Base-by-base conservation (phyloP, 495 filamentous ascomycete species). In the Aspergillus bertholletiae region DNA sequence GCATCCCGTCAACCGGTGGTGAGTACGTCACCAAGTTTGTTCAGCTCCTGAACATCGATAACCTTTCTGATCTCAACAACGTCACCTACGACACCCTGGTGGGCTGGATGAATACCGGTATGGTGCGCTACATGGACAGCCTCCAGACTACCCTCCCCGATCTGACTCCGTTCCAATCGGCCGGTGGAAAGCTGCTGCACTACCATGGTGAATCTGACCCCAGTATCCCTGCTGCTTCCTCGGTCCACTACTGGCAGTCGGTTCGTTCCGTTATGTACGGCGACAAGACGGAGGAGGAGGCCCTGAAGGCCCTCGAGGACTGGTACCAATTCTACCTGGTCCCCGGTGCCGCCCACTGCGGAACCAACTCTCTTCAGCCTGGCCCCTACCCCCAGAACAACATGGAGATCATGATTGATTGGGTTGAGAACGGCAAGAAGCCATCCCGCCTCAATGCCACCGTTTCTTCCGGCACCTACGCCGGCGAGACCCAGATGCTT, bases 201-300 rank as follows among this genome's bases (percentile, higher is more conserved):
- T 74, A 71, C 57, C 80, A 84, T 59, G 80, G 80, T 13, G 79
- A 82, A 61, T 69, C 73, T 0, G 80, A 82, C 59, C 62, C 65
- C 37, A 63, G 60, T 28, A 72, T 83, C 51, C 78, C 79, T 15
- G 62, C 78, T 7, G 76, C 58, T 30, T 76, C 72, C 2, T 81
- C 78, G 0, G 67, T 79, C 11, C 72, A 73, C 53, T 82, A 81
- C 58, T 73, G 75, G 58, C 76, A 83, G 39, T 64, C 78, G 30
- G 79, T 83, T 32, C 67, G 73, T 7, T 54, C 60, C 13, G 64
- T 71, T 53, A 83, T 81, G 78, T 81, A 79, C 57, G 66, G 72
- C 7, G 54, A 55, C 21, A 21, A 70, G 7, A 55, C 58, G 7
- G 63, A 59, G 49, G 65, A 67, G 24, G 61, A 73, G 35, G 67